Evolutionary conservation across 2,329 filamentous ascomycete species (phyloP).

Genomic region (Atkinsonella hypoxylon): DNA sequence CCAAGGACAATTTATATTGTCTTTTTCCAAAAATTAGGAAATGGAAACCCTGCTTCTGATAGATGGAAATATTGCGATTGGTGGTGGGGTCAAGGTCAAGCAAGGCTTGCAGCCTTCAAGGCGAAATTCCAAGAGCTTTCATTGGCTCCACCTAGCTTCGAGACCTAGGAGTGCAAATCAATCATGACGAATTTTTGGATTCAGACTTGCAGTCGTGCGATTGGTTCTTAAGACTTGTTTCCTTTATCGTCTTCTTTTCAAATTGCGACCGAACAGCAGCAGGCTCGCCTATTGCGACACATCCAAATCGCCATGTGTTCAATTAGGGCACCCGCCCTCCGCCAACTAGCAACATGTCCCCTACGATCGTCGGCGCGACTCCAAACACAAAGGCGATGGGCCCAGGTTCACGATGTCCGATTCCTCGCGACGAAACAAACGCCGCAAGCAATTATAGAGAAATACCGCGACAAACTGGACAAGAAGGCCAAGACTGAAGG

Average conservation of each 20-base stretch:
- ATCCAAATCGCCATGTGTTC: conserved; percentile 31
- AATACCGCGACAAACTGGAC: conserved; percentile 77
- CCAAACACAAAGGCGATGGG: conserved; percentile 64
- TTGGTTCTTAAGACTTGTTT: background rate
- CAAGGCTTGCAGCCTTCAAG: too few species aligned
- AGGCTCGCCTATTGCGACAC: background rate
- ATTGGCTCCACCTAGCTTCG: background rate
- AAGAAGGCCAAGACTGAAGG: conserved; percentile 67
- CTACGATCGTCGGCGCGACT: conserved; percentile 20
- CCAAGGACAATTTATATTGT: background rate
- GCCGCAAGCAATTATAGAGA: conserved; percentile 60
- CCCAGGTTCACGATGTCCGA: conserved; percentile 82
- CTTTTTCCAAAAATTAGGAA: background rate
- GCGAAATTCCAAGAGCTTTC: conserved; percentile 8
- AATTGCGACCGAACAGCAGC: conserved; percentile 3
- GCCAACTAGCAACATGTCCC: conserved; percentile 28
- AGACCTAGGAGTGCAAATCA: background rate
- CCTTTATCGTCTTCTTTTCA: background rate
- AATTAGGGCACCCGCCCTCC: conserved; percentile 34
- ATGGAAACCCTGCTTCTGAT: background rate
- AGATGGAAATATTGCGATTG: background rate
- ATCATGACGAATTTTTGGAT: background rate
- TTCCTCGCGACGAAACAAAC: conserved; percentile 72
- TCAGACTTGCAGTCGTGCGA: background rate
- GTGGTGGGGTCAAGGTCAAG: background rate